phyloP scores from a whole-genome alignment of 192 early-diverging fungal genomes.

The Diversispora epigaea region DNA sequence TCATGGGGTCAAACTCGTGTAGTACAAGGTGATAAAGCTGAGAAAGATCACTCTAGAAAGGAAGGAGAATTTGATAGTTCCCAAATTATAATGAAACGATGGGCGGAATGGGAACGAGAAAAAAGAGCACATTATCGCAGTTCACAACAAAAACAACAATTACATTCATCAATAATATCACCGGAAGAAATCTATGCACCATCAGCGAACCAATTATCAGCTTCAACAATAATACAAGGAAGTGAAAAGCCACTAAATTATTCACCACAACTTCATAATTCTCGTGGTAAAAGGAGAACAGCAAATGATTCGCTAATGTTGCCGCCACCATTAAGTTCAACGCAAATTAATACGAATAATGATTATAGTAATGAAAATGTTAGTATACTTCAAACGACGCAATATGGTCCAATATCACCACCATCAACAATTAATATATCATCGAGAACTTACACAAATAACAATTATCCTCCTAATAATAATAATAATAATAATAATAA shows the following conservation, averaged over 20 bases:
- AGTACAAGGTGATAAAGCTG: conserved; percentile 58
- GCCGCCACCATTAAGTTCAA: too few species aligned
- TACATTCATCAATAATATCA: not conserved
- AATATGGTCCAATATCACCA: too few species aligned
- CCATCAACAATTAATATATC: too few species aligned
- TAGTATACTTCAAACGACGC: too few species aligned
- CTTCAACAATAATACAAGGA: not conserved
- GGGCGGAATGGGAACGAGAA: conserved; percentile 74
- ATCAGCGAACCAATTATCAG: not conserved
- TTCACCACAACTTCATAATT: too few species aligned
- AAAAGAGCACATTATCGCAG: conserved; percentile 19
- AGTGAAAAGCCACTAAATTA: not conserved
- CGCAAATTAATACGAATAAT: too few species aligned
- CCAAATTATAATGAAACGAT: conserved; percentile 75
- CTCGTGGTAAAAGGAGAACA: too few species aligned
- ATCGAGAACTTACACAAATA: too few species aligned
- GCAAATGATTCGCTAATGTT: too few species aligned
- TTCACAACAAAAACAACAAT: not conserved
- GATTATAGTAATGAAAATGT: too few species aligned
- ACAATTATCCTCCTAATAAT: too few species aligned
- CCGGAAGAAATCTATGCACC: not conserved
- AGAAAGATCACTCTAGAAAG: conserved; percentile 57
- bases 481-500: too few species aligned
- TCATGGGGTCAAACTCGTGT: conserved; percentile 81
- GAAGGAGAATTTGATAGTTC: conserved; percentile 73